Percentiles rank a stretch among this genome's conserved stretches.
Evolutionary conservation across 768 basidiomycete species (phyloP).

Genomic region (Nidularia pulvinata): DNA sequence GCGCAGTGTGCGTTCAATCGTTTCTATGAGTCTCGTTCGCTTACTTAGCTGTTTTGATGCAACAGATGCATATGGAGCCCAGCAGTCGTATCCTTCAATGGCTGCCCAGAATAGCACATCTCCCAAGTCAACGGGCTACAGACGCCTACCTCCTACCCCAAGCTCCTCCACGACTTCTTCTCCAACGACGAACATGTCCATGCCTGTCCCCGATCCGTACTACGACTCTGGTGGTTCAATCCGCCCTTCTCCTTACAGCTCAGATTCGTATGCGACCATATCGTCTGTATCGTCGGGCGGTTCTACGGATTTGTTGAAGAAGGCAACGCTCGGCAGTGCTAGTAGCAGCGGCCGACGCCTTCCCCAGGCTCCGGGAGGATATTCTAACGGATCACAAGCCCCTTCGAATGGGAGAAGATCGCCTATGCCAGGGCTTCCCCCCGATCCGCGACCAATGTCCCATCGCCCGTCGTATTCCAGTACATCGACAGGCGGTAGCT

Average conservation of each 20-base stretch:
- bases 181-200: slow-evolving; percentile 20
- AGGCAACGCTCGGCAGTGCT: slow-evolving; percentile 18
- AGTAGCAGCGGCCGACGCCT: slow-evolving; percentile 21
- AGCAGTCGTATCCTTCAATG: too few species aligned
- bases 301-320: slow-evolving; percentile 23
- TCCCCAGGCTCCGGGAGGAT: slow-evolving; percentile 15
- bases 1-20: too few species aligned
- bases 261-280: slow-evolving; percentile 8
- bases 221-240: slow-evolving; percentile 23
- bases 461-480: slow-evolving; percentile 10
- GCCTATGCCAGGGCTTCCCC: slow-evolving; percentile 10
- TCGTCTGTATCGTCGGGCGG: slow-evolving; percentile 1
- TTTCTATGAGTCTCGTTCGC: too few species aligned
- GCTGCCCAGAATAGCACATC: slow-evolving; percentile 10
- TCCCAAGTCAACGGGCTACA: slow-evolving; percentile 21
- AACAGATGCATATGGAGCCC: too few species aligned
- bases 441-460: slow-evolving; percentile 11
- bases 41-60: too few species aligned
- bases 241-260: slow-evolving; percentile 8
- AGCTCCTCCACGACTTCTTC: slow-evolving; percentile 24
- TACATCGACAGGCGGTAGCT: slow-evolving; percentile 12
- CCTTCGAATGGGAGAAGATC: slow-evolving; percentile 7
- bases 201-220: slow-evolving; percentile 44
- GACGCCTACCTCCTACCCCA: slow-evolving; percentile 46
- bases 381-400: slow-evolving; percentile 4